These are phyloP conservation scores for Aspergillus sp. DNA, from an alignment of 2,329 filamentous ascomycete species.

Conservation along the genomic window DNA sequence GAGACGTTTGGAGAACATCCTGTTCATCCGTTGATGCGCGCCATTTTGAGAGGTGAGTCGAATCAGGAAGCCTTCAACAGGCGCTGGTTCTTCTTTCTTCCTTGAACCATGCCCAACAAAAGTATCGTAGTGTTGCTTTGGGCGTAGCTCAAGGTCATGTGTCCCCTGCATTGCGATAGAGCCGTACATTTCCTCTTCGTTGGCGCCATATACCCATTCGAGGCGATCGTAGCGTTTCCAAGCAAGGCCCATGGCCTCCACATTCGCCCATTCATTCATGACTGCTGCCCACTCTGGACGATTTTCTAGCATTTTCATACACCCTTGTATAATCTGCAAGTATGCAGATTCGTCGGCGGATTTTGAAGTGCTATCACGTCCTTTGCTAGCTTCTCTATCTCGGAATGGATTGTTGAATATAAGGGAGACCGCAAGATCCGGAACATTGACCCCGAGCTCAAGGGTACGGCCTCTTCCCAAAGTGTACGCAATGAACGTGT, in stretches of 20 bases:
- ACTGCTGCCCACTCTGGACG: constrained; percentile 61
- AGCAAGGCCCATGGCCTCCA: constrained; percentile 62
- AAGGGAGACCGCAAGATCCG: constrained; percentile 61
- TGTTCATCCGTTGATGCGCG: constrained; percentile 57
- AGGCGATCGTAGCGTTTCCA: constrained; percentile 70
- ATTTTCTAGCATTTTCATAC: constrained; percentile 58
- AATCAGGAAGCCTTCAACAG: constrained; percentile 66
- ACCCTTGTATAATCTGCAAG: constrained; percentile 55
- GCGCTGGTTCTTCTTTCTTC: constrained; percentile 57
- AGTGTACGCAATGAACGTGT: constrained; percentile 62
- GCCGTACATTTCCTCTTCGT: constrained; percentile 69
- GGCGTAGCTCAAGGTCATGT: constrained; percentile 65
- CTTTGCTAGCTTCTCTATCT: constrained; percentile 42
- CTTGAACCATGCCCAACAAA: constrained; percentile 40
- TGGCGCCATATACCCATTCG: constrained; percentile 66
- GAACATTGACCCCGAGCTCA: constrained; percentile 61
- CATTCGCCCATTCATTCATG: constrained; percentile 57
- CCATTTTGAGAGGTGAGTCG: constrained; percentile 65
- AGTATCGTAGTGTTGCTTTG: constrained; percentile 65
- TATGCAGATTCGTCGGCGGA: constrained; percentile 57
- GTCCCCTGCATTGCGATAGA: constrained; percentile 66
- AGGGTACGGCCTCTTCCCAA: constrained; percentile 59
- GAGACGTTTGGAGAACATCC: constrained; percentile 63
- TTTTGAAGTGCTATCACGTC: constrained; percentile 41
- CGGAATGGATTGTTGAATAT: constrained; percentile 61